Conservation (phyloP, 306 rosid genomes). For the Cotoneaster glaucophyllus region DNA sequence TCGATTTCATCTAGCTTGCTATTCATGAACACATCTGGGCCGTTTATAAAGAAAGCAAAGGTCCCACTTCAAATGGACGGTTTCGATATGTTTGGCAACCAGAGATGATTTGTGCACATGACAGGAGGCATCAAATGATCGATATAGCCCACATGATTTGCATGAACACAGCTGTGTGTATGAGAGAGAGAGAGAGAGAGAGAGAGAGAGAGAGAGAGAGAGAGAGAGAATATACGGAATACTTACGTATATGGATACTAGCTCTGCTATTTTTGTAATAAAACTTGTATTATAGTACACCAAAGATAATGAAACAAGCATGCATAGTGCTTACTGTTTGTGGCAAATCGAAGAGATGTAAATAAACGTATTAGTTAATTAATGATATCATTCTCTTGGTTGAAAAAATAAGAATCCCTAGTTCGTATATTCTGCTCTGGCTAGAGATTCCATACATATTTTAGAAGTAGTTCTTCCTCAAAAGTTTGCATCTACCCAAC, state of each 20-base stretch:
- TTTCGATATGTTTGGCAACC: not conserved
- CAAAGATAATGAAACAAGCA: not conserved
- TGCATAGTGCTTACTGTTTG: not conserved
- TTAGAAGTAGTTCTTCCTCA: not conserved
- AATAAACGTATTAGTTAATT: not conserved
- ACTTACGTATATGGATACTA: not conserved
- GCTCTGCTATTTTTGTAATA: not conserved
- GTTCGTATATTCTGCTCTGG: not conserved
- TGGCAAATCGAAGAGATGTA: not conserved
- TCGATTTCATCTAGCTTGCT: not conserved
- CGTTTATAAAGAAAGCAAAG: not conserved
- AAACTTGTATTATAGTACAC: not conserved
- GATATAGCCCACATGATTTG: constrained; percentile 4
- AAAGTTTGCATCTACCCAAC: not conserved
- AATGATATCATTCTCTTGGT: not conserved
- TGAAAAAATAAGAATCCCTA: not conserved
- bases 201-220: not conserved
- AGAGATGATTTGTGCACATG: not conserved
- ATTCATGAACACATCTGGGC: not conserved
- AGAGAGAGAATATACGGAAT: not conserved
- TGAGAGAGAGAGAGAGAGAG: not conserved
- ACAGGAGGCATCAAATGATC: not conserved
- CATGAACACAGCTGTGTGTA: not conserved
- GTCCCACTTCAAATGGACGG: constrained; percentile 2
- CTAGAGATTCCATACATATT: not conserved